Base-by-base conservation (phyloP, 2,329 filamentous ascomycete genomes). In the Volutella citrinella region DNA sequence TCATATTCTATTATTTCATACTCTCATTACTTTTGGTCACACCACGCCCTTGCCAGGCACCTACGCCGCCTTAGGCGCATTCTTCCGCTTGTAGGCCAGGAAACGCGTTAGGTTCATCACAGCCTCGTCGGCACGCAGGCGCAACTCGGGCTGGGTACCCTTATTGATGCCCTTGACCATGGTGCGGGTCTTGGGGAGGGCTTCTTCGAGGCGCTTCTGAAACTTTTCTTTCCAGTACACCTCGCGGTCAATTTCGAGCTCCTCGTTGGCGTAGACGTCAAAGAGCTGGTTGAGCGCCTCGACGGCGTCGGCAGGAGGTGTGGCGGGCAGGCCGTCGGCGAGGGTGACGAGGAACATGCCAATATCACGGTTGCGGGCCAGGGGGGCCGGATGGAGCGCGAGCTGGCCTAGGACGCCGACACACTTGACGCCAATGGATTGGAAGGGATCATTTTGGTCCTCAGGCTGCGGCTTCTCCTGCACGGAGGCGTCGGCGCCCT, bases 231-330 rank as follows among this genome's bases (percentile, higher is more conserved):
- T 69, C 74, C 80, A 82, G 57, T 84, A 85, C 4, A 84, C 79
- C 17, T 73, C 68, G 37, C 63, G 65, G 52, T 84, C 81, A 52
- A 73, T 80, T 10, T 68, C 62, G 34, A 65, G 68, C 10, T 65
- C 67, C 55, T 80, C 77, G 52, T 84, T 76, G 17, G 70, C 74
- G 57, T 84, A 85, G 7, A 85, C 69, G 46, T 84, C 81, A 46
- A 82, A 82, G 13, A 85, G 43, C 56, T 82, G 78, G 58, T 84
- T 78, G 26, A 84, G 61, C 12, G 78, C 76, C 60, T 84, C 80
- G 19, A 84, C 69, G 6, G 68, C 67, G 27, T 82, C 76, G 3
- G 78, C 79, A 3, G 69, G 59, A 3, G 76, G 66, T 2, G 72
- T 73, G 27, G 70, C 62, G 6, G 78, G 74, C 13, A 76, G 60